Percentiles rank a stretch among this genome's conserved stretches.
These are phyloP conservation scores for Lenwebbia sp. DNA, from an alignment of 345 rosid genomes.

Conservation along the genomic window DNA sequence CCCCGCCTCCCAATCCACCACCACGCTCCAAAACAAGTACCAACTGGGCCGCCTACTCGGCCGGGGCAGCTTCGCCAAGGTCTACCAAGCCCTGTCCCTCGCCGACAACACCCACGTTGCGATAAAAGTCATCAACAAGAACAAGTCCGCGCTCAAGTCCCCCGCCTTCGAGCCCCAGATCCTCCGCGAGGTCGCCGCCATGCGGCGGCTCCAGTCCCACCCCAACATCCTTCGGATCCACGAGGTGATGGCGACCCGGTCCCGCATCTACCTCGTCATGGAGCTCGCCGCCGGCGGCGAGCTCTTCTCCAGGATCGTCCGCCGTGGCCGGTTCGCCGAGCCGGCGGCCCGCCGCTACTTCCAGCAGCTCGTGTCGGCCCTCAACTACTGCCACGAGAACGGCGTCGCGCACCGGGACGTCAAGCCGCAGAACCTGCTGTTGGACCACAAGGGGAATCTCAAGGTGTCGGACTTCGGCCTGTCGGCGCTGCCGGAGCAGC, in stretches of 20 bases:
- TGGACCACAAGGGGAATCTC: constrained; percentile 50
- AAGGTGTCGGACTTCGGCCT: constrained; percentile 81
- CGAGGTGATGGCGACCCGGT: constrained; percentile 80
- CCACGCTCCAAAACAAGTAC: constrained; percentile 54
- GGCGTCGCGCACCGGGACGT: constrained; percentile 87
- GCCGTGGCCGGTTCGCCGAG: constrained; percentile 39
- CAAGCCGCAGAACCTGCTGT: constrained; percentile 78
- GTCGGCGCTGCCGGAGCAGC: constrained; percentile 61
- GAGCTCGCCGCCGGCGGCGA: constrained; percentile 81
- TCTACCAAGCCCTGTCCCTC: constrained; percentile 48
- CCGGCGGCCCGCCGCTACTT: constrained; percentile 49
- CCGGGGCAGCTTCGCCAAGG: constrained; percentile 66
- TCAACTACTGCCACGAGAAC: constrained; percentile 64
- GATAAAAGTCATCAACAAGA: constrained; percentile 61
- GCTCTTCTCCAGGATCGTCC: constrained; percentile 32
- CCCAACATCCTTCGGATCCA: constrained; percentile 69
- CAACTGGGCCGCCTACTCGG: constrained; percentile 53
- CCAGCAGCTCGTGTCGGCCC: constrained; percentile 74
- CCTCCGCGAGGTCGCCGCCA: constrained; percentile 66
- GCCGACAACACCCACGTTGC: constrained; percentile 36
- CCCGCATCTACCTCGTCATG: constrained; percentile 74
- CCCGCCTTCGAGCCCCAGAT: constrained; percentile 52
- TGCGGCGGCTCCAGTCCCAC: constrained; percentile 69
- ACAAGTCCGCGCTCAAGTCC: constrained; percentile 8
- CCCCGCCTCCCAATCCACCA: neutral